Percentiles rank a stretch among this genome's conserved stretches.
Conservation (phyloP, 495 filamentous ascomycete genomes). For the Aspergillus panamensis region DNA sequence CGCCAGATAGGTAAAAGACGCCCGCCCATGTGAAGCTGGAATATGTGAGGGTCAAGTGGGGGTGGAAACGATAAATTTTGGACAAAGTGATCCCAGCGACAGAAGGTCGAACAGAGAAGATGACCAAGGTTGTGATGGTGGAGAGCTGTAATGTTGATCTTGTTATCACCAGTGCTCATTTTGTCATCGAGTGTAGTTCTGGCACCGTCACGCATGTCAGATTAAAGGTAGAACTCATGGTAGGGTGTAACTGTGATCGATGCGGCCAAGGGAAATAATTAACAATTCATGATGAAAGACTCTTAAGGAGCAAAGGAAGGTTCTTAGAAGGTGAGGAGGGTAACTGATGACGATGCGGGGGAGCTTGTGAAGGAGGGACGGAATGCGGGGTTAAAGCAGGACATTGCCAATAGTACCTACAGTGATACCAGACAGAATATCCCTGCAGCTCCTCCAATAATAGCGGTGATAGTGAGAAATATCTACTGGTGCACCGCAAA, state of each 20-base stretch:
- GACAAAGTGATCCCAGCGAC: too few relatives aligned
- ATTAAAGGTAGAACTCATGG: not conserved
- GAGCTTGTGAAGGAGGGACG: not conserved
- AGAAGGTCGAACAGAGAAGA: not conserved
- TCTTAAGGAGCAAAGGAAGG: not conserved
- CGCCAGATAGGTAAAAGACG: not conserved
- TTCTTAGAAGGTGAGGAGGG: not conserved
- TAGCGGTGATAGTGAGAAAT: not conserved
- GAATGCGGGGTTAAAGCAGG: conserved; percentile 1
- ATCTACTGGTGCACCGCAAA: not conserved
- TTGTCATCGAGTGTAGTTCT: conserved; percentile 9
- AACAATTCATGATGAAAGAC: not conserved
- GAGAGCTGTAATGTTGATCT: conserved; percentile 7
- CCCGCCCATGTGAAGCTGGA: not conserved
- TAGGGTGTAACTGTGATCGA: too few relatives aligned
- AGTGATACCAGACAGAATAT: not conserved
- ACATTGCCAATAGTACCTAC: not conserved
- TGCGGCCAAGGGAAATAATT: not conserved
- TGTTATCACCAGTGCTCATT: conserved; percentile 1
- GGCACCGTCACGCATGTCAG: not conserved
- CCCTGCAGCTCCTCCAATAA: not conserved
- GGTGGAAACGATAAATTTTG: not conserved
- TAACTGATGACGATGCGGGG: not conserved
- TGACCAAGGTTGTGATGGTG: conserved; percentile 5
- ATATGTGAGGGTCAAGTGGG: not conserved